Evolutionary conservation across 2,329 filamentous ascomycete genomes (phyloP).

Genomic region (Botrytis aclada): DNA sequence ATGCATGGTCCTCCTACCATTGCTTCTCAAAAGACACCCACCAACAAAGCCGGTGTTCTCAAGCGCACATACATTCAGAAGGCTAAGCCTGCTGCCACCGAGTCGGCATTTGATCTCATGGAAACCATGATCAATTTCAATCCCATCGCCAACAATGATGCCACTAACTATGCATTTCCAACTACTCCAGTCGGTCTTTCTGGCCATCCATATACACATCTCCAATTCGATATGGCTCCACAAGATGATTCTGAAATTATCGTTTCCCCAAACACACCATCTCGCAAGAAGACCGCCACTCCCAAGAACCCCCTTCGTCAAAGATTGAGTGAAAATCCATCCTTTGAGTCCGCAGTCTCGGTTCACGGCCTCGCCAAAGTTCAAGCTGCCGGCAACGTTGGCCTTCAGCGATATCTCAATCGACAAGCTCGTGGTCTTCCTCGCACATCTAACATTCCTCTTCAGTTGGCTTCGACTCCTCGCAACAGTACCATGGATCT

Average conservation of each 20-base stretch:
- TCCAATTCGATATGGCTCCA: not conserved
- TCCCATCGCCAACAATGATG: not conserved
- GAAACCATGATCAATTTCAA: not conserved
- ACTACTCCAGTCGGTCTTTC: not conserved
- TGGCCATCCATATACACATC: not conserved
- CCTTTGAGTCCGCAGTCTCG: conserved; percentile 12
- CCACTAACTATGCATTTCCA: not conserved
- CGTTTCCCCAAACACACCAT: not conserved
- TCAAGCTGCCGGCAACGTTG: not conserved
- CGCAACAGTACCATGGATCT: conserved; percentile 14
- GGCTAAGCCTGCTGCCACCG: not conserved
- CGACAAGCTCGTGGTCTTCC: conserved; percentile 16
- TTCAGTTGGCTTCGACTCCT: not conserved
- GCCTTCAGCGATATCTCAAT: conserved; percentile 3
- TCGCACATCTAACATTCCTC: not conserved
- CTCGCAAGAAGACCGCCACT: not conserved
- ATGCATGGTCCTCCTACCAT: not conserved
- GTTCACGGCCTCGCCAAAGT: conserved; percentile 12
- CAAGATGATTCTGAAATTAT: not conserved
- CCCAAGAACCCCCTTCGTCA: conserved; percentile 4
- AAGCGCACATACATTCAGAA: conserved; percentile 14
- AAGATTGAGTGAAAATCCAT: conserved; percentile 14
- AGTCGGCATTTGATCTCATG: not conserved
- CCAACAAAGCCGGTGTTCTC: not conserved
- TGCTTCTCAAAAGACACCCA: not conserved